Evolutionary conservation across 768 basidiomycete species (phyloP), one percentile per base, ranked within the genome.

Genomic region (Hericium rajendrae): DNA sequence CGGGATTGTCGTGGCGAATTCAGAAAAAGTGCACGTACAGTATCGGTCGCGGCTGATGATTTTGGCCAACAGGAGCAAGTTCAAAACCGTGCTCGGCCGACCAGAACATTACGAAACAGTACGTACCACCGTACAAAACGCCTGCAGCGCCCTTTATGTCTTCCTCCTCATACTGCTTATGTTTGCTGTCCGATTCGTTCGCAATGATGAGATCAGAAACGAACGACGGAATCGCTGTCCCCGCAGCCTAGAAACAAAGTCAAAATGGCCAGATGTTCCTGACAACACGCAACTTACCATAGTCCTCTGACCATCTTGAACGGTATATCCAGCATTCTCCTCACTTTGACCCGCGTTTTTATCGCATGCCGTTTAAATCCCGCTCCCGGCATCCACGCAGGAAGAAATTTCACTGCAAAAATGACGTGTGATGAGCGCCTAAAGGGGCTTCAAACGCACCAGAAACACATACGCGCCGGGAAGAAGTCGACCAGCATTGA

Each of bases 401-500:
- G 62, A 20, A 61, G 56, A 24, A 62, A 52, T 22, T 41, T 63
- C 10, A 63, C 62, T 63, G 41, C 20, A n/a, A 20, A n/a, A 20
- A 46, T 46, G 43, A 51, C 3, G 26, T 12, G 10, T 11, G 0
- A 28, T 38, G 24, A 32, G 48, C 37, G 22, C 12, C 43, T 16
- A 22, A 26, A 12, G 28, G 38, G 16, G 20, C 18, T 39, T 6
- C 13, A 28, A 20, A 18, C 32, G n/a, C 20, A 16, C 13, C 22
- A 18, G 26, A 4, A 55, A 9, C 11, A 65, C 70, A 55, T 59
- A 71, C 70, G 53, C 38, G 65, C 55, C 8, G 70, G 70, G 57
- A 71, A 66, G 60, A 71, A 70, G 58, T 71, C 70, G 11, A 71
- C 70, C n/a, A 70, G 64, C 55, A 66, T 63, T 10, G 69, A 63